These are phyloP conservation scores for Actinidia polygama DNA, from an alignment of 179 eudicot genomes.

Conservation along the genomic window DNA sequence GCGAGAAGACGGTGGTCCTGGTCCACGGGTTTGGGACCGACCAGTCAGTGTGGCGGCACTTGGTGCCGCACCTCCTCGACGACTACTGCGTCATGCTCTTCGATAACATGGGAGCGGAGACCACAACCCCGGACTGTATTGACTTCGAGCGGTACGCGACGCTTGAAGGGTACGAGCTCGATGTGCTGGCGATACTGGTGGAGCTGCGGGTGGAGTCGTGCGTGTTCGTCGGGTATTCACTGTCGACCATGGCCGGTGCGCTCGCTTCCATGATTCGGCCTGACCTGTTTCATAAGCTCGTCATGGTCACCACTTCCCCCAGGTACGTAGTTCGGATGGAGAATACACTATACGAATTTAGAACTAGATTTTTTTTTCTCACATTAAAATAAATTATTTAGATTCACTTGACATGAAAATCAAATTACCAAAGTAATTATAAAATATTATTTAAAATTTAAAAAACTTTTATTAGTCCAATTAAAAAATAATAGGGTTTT, in stretches of 20 bases:
- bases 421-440: no score
- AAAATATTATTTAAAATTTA: no score
- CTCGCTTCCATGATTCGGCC: conserved; percentile 59
- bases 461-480: no score
- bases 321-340: conserved; percentile 29
- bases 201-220: conserved; percentile 42
- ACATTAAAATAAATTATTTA: no score
- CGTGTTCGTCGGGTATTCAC: conserved; percentile 59
- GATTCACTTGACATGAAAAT: no score
- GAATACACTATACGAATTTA: no score
- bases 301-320: conserved; percentile 53
- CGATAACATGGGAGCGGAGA: conserved; percentile 91
- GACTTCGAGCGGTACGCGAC: conserved; percentile 73
- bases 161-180: conserved; percentile 66
- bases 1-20: conserved; percentile 52
- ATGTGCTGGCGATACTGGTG: conserved; percentile 53
- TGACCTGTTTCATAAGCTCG: conserved; percentile 58
- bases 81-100: conserved; percentile 63
- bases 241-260: conserved; percentile 25
- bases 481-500: no score
- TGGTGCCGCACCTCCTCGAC: conserved; percentile 71
- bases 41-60: conserved; percentile 89
- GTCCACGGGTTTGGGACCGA: conserved; percentile 91
- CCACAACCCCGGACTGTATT: conserved; percentile 86
- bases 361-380: no score